These are phyloP conservation scores for Ganoderma multipileum DNA, from an alignment of 1,284 basidiomycete genomes.

Conservation along the genomic window DNA sequence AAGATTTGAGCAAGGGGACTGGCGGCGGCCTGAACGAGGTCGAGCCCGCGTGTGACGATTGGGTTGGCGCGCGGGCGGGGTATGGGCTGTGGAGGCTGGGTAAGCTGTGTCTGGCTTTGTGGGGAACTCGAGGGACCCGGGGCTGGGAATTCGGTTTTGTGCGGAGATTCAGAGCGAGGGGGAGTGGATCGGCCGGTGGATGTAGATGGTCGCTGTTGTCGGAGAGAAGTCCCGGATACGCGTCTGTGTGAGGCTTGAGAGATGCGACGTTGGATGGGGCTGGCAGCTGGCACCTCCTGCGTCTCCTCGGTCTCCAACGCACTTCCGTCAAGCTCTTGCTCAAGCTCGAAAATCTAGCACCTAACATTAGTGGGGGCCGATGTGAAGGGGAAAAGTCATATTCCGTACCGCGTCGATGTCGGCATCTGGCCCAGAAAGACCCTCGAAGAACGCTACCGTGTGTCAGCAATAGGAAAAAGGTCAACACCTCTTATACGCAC, in stretches of 20 bases:
- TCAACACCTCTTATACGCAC: slow-evolving; percentile 50
- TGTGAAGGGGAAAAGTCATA: background rate
- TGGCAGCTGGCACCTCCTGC: slow-evolving; percentile 37
- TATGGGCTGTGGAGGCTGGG: slow-evolving; percentile 33
- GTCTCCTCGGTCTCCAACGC: slow-evolving; percentile 58
- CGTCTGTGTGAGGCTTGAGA: slow-evolving; percentile 43
- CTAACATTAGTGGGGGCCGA: slow-evolving; percentile 9
- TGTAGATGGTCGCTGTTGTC: slow-evolving; percentile 24
- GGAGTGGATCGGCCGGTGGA: slow-evolving; percentile 29
- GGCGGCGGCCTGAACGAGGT: slow-evolving; percentile 49
- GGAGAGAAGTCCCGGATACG: slow-evolving; percentile 26
- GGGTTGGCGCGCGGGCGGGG: slow-evolving; percentile 52
- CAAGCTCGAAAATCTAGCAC: slow-evolving; percentile 81
- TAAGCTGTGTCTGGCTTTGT: slow-evolving; percentile 23
- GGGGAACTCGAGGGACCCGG: slow-evolving; percentile 27
- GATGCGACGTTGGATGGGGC: slow-evolving; percentile 38
- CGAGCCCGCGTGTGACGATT: slow-evolving; percentile 48
- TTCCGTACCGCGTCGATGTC: slow-evolving; percentile 76
- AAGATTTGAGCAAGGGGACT: slow-evolving; percentile 80
- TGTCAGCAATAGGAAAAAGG: background rate
- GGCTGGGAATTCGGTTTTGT: slow-evolving; percentile 26
- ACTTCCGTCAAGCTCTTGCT: slow-evolving; percentile 67
- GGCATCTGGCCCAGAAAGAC: slow-evolving; percentile 71
- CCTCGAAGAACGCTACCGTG: slow-evolving; percentile 67
- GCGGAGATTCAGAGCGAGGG: slow-evolving; percentile 26